A percentile compares a stretch with the other conserved stretches of the same genome.
Evolutionary conservation across 1,284 basidiomycete species (phyloP).

Genomic region (Puccinia sorghi): DNA sequence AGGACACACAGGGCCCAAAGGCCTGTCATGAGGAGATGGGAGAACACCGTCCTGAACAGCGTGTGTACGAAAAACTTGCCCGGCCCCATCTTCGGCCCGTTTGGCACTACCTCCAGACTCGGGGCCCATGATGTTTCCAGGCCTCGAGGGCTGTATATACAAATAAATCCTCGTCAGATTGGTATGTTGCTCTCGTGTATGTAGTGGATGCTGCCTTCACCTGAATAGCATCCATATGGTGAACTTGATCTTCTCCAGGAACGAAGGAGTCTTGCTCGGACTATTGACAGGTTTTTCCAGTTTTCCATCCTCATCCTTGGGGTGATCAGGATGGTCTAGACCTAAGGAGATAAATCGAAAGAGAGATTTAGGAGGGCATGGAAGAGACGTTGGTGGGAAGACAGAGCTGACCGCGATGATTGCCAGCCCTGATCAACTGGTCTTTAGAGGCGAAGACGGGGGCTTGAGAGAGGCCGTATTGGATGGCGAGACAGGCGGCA

Average conservation of each 20-base stretch:
- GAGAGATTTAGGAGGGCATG: too few relatives aligned
- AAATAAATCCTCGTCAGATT: too few relatives aligned
- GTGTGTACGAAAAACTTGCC: slow-evolving; percentile 13
- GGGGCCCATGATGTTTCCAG: slow-evolving; percentile 44
- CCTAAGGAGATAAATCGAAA: too few relatives aligned
- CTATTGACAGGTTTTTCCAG: background rate
- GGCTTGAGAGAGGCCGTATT: slow-evolving; percentile 32
- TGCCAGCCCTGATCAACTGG: slow-evolving; percentile 13
- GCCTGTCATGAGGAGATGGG: slow-evolving; percentile 2
- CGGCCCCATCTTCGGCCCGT: background rate
- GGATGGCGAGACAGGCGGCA: slow-evolving; percentile 34
- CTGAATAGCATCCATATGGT: slow-evolving; percentile 45
- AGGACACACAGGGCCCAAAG: slow-evolving; percentile 2
- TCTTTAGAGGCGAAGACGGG: slow-evolving; percentile 19
- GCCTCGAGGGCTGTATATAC: slow-evolving; percentile 38
- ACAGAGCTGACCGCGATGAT: slow-evolving; percentile 21
- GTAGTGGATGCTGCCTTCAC: background rate
- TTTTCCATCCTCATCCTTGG: background rate
- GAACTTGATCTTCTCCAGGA: slow-evolving; percentile 40
- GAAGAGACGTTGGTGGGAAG: too few relatives aligned
- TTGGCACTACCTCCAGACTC: slow-evolving; percentile 3
- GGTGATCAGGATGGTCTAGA: too few relatives aligned
- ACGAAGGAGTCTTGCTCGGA: slow-evolving; percentile 10
- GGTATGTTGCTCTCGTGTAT: too few relatives aligned
- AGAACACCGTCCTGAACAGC: background rate